phyloP scores from a whole-genome alignment of 257 asterid genomes.

The Cruciata laevipes region DNA sequence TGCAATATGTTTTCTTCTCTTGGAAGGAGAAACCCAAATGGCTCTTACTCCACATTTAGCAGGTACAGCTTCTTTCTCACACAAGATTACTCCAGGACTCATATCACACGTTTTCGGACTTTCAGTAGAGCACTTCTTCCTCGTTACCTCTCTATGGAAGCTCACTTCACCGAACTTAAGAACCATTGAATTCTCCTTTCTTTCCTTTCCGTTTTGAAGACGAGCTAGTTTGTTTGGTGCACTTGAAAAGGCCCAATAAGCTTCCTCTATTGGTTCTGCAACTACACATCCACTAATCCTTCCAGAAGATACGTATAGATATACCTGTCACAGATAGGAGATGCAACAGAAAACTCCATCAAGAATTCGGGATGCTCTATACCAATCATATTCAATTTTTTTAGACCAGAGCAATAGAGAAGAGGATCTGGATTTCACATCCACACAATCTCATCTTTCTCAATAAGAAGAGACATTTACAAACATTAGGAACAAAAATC shows the following conservation, averaged over 20 bases:
- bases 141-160: slow-evolving; percentile 55
- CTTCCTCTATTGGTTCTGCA: slow-evolving; percentile 54
- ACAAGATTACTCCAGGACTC: slow-evolving; percentile 39
- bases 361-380: background rate
- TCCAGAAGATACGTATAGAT: slow-evolving; percentile 52
- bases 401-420: background rate
- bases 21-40: slow-evolving; percentile 79
- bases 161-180: slow-evolving; percentile 70
- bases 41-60: slow-evolving; percentile 82
- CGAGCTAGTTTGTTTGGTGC: slow-evolving; percentile 16
- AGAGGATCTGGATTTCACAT: background rate
- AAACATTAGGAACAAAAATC: background rate
- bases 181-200: slow-evolving; percentile 24
- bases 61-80: slow-evolving; percentile 43
- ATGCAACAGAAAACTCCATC: background rate
- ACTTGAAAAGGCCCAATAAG: slow-evolving; percentile 42
- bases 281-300: slow-evolving; percentile 65
- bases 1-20: slow-evolving; percentile 71
- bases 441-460: background rate
- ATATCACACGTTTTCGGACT: slow-evolving; percentile 24
- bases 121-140: slow-evolving; percentile 26
- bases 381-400: background rate
- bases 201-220: slow-evolving; percentile 23
- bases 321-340: slow-evolving; percentile 42
- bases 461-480: background rate